Conservation (phyloP, 2,329 filamentous ascomycete species). For the Fusarium euwallaceae region DNA sequence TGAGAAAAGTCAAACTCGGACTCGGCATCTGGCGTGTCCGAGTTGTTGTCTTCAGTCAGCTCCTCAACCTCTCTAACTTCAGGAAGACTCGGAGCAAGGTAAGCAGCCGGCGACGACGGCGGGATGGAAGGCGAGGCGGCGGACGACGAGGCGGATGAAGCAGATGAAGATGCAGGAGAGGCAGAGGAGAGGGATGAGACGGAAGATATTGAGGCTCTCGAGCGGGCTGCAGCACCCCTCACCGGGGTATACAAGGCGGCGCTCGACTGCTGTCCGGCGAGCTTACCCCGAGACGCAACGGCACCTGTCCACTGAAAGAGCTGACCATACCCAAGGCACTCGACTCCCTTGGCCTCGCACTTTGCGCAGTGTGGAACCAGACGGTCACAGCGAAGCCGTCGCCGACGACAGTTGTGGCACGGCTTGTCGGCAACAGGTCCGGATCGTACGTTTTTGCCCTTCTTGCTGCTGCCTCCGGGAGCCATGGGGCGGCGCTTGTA, state of each 20-base stretch:
- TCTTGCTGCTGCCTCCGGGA: slow-evolving; percentile 36
- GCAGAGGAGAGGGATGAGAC: slow-evolving; percentile 38
- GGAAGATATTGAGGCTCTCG: slow-evolving; percentile 35
- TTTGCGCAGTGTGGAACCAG: slow-evolving; percentile 66
- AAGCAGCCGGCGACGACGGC: slow-evolving; percentile 32
- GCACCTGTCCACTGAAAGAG: slow-evolving; percentile 67
- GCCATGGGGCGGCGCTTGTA: slow-evolving; percentile 34
- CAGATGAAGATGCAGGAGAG: slow-evolving; percentile 25
- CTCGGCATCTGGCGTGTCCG: slow-evolving; percentile 26
- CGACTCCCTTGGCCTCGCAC: slow-evolving; percentile 61
- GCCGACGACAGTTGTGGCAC: slow-evolving; percentile 68
- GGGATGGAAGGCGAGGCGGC: slow-evolving; percentile 28
- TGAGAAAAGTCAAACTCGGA: slow-evolving; percentile 25
- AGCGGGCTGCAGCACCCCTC: slow-evolving; percentile 32
- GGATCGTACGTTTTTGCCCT: slow-evolving; percentile 44
- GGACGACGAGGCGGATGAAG: slow-evolving; percentile 23
- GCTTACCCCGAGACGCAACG: slow-evolving; percentile 58
- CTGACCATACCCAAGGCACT: slow-evolving; percentile 67
- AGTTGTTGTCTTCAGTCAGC: slow-evolving; percentile 26
- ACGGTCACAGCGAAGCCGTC: slow-evolving; percentile 66
- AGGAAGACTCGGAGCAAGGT: slow-evolving; percentile 26
- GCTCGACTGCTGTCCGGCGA: slow-evolving; percentile 56
- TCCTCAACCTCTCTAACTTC: slow-evolving; percentile 31
- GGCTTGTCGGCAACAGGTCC: slow-evolving; percentile 50
- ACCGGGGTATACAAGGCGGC: slow-evolving; percentile 46